Base-by-base conservation (phyloP, 805 yeast genomes). In the Maudiozyma bulderi region DNA sequence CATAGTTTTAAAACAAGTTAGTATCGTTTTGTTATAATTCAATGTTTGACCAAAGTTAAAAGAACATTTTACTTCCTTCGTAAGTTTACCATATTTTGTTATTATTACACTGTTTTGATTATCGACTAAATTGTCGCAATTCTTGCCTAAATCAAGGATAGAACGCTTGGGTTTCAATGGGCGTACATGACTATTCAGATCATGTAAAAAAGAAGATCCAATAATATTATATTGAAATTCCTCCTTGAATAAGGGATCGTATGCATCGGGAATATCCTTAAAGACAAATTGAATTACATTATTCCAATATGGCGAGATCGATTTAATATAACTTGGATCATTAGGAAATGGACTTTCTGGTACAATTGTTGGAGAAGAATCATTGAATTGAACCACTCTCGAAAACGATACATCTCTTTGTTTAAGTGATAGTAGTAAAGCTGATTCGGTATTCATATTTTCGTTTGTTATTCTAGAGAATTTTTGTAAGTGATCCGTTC, bases 161-260 rank as follows among this genome's bases (percentile, higher is more conserved):
- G 59, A 57, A 45, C 52, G 52, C 45, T 52, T 57, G 6, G 54
- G 46, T 43, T 58, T 51, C 49, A 53, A 47, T 10, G 54, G 49
- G 52, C 60, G 34, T 59, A 62, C 45, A 58, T 62, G 37, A 57
- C 54, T 40, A 64, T 67, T 32, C 62, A 66, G 44, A 52, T 69
- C 73, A 48, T 73, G 73, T 34, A 78, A 57, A 15, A 78, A 60
- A 47, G 72, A 75, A 7, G 80, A 74, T 4, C 80, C 71, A 6
- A 78, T 70, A 2, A 78, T 58, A 3, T 68, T 59, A 56, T 77
- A 79, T 43, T 77, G 70, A 53, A 77, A 75, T 52, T 77, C 77
- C 49, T 79, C 83, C 30, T 68, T 53, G 54, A 77, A 78, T 33
- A 52, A 53, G 30, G 51, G 51, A 32, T 52, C 40, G 5, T 33